Percentiles rank a stretch among this genome's conserved stretches.
Evolutionary conservation across 1,139 yeast genomes (phyloP).

Genomic region (Petasospora fabianii): DNA sequence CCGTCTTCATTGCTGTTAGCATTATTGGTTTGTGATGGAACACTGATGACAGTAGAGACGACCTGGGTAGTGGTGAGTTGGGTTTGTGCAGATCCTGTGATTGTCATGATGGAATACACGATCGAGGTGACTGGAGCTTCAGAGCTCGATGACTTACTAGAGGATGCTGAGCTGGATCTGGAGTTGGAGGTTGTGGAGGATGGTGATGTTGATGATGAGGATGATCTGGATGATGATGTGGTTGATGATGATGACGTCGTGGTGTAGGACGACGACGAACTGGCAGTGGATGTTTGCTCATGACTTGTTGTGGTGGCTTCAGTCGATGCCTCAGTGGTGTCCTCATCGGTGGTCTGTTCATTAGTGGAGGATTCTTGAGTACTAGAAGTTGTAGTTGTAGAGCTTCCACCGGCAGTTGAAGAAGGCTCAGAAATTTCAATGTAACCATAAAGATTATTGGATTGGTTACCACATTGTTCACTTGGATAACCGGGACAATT

Average conservation of each 20-base stretch:
- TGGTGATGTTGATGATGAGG: slow-evolving; percentile 2
- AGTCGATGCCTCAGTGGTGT: too few relatives aligned
- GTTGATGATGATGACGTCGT: too few relatives aligned
- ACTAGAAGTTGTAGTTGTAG: too few relatives aligned
- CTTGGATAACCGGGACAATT: slow-evolving; percentile 39
- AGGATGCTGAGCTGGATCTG: slow-evolving; percentile 10
- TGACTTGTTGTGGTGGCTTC: too few relatives aligned
- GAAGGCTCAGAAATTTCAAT: slow-evolving; percentile 30
- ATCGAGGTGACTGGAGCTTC: slow-evolving; percentile 25
- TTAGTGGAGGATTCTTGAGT: too few relatives aligned
- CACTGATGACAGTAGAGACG: slow-evolving; percentile 25
- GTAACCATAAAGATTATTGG: slow-evolving; percentile 39
- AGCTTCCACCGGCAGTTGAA: slow-evolving; percentile 2
- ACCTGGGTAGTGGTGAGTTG: slow-evolving; percentile 27
- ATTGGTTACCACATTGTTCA: slow-evolving; percentile 42
- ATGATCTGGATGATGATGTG: too few relatives aligned
- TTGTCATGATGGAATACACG: slow-evolving; percentile 28
- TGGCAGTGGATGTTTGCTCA: too few relatives aligned
- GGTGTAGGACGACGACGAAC: too few relatives aligned
- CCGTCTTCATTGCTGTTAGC: slow-evolving; percentile 1
- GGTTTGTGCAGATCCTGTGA: slow-evolving; percentile 27
- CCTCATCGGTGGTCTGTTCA: too few relatives aligned
- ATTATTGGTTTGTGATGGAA: slow-evolving; percentile 17
- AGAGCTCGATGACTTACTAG: slow-evolving; percentile 12
- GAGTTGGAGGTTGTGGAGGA: slow-evolving; percentile 5